Evolutionary conservation across 2,329 filamentous ascomycete genomes (phyloP).

Genomic region (Penicillium nordicum): DNA sequence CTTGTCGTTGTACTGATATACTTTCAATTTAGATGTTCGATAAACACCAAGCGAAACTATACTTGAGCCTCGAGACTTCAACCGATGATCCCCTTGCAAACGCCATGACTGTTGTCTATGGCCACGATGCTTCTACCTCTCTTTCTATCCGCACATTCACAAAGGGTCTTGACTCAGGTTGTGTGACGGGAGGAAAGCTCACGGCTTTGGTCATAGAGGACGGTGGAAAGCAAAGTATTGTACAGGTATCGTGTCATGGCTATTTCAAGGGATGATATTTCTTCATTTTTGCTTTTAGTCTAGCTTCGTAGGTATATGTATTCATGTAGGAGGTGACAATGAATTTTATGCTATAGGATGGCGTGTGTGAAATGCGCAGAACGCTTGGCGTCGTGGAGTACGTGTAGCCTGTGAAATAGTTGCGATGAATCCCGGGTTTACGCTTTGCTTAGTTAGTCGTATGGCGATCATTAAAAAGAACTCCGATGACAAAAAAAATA

Average conservation of each 20-base stretch:
- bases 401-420: background rate
- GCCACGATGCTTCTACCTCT: constrained; percentile 75
- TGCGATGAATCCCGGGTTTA: background rate
- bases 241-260: constrained; percentile 44
- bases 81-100: constrained; percentile 21
- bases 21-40: constrained; percentile 47
- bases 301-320: background rate
- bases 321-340: background rate
- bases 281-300: background rate
- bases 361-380: background rate
- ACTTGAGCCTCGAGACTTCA: constrained; percentile 18
- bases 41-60: constrained; percentile 41
- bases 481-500: background rate
- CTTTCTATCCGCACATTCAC: constrained; percentile 67
- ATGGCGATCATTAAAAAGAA: background rate
- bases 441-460: background rate
- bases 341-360: background rate
- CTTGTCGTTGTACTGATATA: constrained; percentile 2
- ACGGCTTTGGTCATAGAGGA: constrained; percentile 73
- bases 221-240: constrained; percentile 41
- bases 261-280: constrained; percentile 20
- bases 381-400: too few species aligned
- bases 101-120: constrained; percentile 73
- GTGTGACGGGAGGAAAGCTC: constrained; percentile 70
- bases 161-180: constrained; percentile 82